Evolutionary conservation across 2,329 filamentous ascomycete genomes (phyloP), one percentile per base, ranked within the genome.

Genomic region (Colletotrichum navitas): DNA sequence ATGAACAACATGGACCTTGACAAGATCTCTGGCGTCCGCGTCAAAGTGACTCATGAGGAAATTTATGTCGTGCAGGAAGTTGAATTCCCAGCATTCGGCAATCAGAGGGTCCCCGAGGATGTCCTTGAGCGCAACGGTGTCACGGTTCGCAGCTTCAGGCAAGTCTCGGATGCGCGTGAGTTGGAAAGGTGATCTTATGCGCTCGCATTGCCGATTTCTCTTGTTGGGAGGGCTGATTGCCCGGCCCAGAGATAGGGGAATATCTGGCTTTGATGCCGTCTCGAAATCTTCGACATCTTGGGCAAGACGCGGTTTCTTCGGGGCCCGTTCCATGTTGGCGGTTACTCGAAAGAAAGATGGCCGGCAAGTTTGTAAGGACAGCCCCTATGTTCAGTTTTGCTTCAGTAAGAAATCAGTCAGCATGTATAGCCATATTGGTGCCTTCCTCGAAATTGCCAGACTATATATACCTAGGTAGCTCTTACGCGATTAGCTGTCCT

Each of bases 91-190:
- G 74, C 88, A 89, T 77, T 92, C 89, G 49, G 87, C 86, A 66
- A 96, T 93, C 73, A 94, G 84, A 0, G 93, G 92, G 78, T 94
- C 90, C 0, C 92, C 89, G 1, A 97, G 85, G 7, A 97, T 85
- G 69, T 94, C 92, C 5, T 83, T 81, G 12, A 96, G 83, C 1
- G 85, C 86, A 43, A 95, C 80, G 0, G 93, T 85, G 78, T 92
- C 92, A 32, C 84, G 81, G 81, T 97, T 96, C 72, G 82, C 81
- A 1, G 82, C 79, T 1, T 83, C 79, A 1, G 89, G 84, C 0
- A 95, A 82, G 75, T 93, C 91, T 36, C 83, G 85, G 65, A 96
- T 91, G 71, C 85, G 86, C 0, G 92, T 95, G 18, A 96, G 87
- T 68, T 90, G 89, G 74, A 95, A 88, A 0, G 93, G 93, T 1